Evolutionary conservation across 108 stramenopile genomes (phyloP).

Genomic region (Cyclotella sp.): DNA sequence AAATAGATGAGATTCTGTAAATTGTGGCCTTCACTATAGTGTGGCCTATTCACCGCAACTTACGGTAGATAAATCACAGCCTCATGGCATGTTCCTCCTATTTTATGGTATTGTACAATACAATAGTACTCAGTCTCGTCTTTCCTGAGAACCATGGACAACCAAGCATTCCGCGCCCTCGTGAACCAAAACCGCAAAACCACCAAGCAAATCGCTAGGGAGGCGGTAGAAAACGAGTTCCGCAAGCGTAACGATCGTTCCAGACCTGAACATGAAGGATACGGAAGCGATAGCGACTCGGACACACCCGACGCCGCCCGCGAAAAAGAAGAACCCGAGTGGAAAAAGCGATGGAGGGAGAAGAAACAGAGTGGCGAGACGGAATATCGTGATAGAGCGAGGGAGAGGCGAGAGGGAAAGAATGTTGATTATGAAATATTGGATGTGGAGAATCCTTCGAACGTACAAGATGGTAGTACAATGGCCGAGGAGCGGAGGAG

Average conservation of each 20-base stretch:
- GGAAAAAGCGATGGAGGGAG: conserved; percentile 42
- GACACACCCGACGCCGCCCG: conserved; percentile 34
- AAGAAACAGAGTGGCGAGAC: conserved; percentile 30
- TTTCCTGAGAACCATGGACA: conserved; percentile 74
- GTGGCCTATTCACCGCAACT: too few relatives aligned
- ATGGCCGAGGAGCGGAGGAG: conserved; percentile 29
- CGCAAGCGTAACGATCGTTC: conserved; percentile 21
- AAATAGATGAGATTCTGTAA: too few relatives aligned
- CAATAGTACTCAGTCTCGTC: too few relatives aligned
- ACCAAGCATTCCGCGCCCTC: conserved; percentile 76
- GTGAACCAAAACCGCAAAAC: conserved; percentile 53
- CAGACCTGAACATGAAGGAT: conserved; percentile 3
- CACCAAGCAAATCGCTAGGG: conserved; percentile 78
- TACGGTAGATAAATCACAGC: too few relatives aligned
- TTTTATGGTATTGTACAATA: too few relatives aligned
- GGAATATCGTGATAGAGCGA: conserved; percentile 84
- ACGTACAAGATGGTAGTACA: background rate
- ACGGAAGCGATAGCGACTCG: conserved; percentile 23
- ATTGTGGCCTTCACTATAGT: too few relatives aligned
- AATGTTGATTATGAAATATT: conserved; percentile 35
- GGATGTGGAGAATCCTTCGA: background rate
- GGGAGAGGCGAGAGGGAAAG: conserved; percentile 79
- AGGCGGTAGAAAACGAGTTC: conserved; percentile 82
- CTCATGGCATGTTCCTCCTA: too few relatives aligned
- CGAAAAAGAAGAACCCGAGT: conserved; percentile 33